Evolutionary conservation across 306 rosid species (phyloP).

Genomic region (Lotus japonicus): DNA sequence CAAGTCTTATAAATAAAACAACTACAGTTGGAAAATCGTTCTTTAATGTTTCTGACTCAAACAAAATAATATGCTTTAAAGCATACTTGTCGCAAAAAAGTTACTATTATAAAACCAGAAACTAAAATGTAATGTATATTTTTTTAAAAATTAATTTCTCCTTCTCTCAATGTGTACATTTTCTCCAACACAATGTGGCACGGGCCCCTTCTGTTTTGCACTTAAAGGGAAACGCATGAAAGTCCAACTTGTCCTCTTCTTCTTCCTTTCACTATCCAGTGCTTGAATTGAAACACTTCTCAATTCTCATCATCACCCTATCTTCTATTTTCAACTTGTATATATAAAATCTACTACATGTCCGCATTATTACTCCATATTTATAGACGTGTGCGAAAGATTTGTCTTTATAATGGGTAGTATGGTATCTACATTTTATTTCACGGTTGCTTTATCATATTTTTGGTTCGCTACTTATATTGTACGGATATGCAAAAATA

Average conservation of each 20-base stretch:
- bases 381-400: conserved; percentile 28
- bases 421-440: neutral
- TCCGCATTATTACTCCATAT: conserved; percentile 27
- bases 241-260: conserved; percentile 25
- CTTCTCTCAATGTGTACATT: neutral
- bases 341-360: conserved; percentile 17
- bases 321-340: conserved; percentile 25
- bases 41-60: too few species aligned
- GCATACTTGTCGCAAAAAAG: too few species aligned
- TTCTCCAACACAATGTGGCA: conserved; percentile 18
- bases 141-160: neutral
- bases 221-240: conserved; percentile 38
- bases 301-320: conserved; percentile 25
- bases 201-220: conserved; percentile 24
- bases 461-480: too few species aligned
- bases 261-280: neutral
- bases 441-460: too few species aligned
- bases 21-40: too few species aligned
- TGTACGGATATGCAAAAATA: too few species aligned
- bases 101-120: neutral
- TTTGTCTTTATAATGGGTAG: conserved; percentile 32
- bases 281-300: conserved; percentile 23
- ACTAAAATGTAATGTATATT: neutral
- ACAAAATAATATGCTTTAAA: too few species aligned
- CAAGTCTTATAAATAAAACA: too few species aligned